These are phyloP conservation scores for Phytophthora vignae DNA, from an alignment of 352 stramenopile genomes.

Conservation along the genomic window DNA sequence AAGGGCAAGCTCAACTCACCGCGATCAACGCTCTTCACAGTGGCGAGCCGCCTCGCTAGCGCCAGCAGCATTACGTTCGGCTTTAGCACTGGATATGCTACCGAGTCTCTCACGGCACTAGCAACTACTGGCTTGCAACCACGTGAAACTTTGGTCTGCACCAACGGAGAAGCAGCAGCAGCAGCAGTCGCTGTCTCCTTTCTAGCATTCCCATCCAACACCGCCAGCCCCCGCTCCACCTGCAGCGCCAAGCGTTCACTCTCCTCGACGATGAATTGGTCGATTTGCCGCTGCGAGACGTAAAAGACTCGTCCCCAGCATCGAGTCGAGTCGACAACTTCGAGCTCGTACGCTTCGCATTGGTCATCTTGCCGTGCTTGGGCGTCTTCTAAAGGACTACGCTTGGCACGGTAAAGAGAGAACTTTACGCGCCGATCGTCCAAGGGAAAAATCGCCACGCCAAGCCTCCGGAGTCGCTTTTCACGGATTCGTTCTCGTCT, in stretches of 20 bases:
- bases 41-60: conserved; percentile 23
- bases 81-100: conserved; percentile 18
- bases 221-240: conserved; percentile 2
- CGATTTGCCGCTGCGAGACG: conserved; percentile 22
- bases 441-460: conserved; percentile 34
- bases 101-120: conserved; percentile 21
- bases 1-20: conserved; percentile 5
- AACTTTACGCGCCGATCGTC: conserved; percentile 42
- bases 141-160: conserved; percentile 2
- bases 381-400: not conserved
- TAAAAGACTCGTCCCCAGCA: conserved; percentile 24
- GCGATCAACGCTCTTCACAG: conserved; percentile 2
- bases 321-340: conserved; percentile 30
- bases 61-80: conserved; percentile 27
- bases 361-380: not conserved
- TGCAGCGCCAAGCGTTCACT: conserved; percentile 18
- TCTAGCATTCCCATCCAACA: not conserved
- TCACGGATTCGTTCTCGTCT: conserved; percentile 52
- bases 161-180: not conserved
- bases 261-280: conserved; percentile 27
- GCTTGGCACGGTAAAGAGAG: conserved; percentile 46
- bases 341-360: conserved; percentile 29
- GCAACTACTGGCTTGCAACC: not conserved
- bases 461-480: conserved; percentile 50
- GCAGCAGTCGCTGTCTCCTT: not conserved